These are phyloP conservation scores for Mallotus japonicus DNA, from an alignment of 441 rosid genomes.

Conservation along the genomic window DNA sequence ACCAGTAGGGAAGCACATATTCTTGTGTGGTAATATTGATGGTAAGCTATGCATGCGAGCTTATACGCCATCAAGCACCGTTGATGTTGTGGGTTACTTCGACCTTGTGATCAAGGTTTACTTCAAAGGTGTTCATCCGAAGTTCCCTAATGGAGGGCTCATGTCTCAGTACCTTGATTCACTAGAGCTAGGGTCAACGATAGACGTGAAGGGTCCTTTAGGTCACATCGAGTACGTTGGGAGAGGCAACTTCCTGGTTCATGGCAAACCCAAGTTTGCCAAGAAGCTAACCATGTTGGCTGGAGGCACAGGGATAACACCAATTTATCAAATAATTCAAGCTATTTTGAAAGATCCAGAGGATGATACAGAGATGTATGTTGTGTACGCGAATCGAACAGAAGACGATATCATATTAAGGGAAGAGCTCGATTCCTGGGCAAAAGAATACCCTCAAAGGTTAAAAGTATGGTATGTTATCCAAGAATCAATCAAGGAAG, in stretches of 20 bases:
- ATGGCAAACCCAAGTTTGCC: slow-evolving; percentile 68
- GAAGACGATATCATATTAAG: slow-evolving; percentile 75
- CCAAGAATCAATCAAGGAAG: slow-evolving; percentile 47
- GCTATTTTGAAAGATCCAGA: slow-evolving; percentile 72
- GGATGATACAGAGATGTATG: slow-evolving; percentile 71
- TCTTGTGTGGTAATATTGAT: slow-evolving; percentile 60
- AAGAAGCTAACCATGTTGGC: slow-evolving; percentile 87
- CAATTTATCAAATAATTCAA: slow-evolving; percentile 73
- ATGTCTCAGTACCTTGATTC: slow-evolving; percentile 81
- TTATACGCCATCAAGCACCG: slow-evolving; percentile 69
- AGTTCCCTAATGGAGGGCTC: slow-evolving; percentile 74
- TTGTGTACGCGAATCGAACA: slow-evolving; percentile 80
- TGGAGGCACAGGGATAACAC: slow-evolving; percentile 90
- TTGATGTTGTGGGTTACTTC: slow-evolving; percentile 64
- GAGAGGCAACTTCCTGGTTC: slow-evolving; percentile 59
- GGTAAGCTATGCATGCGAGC: slow-evolving; percentile 80
- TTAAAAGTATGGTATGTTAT: slow-evolving; percentile 87
- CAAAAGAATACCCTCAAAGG: slow-evolving; percentile 40
- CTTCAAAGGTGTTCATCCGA: slow-evolving; percentile 72
- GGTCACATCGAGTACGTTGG: slow-evolving; percentile 80
- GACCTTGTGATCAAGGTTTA: slow-evolving; percentile 78
- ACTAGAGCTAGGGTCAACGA: slow-evolving; percentile 42
- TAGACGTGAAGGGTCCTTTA: slow-evolving; percentile 85
- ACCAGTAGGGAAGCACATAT: slow-evolving; percentile 82
- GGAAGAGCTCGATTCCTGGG: slow-evolving; percentile 80